Percentiles rank a stretch among this genome's conserved stretches.
Evolutionary conservation across 345 rosid genomes (phyloP).

Genomic region (Euclidium syriacum): DNA sequence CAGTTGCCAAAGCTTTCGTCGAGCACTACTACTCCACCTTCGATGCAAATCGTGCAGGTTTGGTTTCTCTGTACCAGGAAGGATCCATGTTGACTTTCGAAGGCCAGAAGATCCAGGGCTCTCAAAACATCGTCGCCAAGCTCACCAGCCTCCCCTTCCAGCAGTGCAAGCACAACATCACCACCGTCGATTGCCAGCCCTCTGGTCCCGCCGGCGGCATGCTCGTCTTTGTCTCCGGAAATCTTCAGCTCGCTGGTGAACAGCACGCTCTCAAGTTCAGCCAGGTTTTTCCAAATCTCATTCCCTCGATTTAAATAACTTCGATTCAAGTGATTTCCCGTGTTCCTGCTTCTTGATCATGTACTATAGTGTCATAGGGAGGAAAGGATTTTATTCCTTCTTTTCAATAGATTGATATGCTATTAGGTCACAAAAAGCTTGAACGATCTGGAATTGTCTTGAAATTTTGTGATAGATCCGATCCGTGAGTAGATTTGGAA

Average conservation of each 20-base stretch:
- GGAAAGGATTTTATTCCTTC: neutral
- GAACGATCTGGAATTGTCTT: neutral
- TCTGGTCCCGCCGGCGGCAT: conserved; percentile 88
- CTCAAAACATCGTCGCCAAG: conserved; percentile 71
- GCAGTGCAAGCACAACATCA: conserved; percentile 80
- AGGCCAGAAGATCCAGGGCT: conserved; percentile 88
- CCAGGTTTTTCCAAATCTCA: conserved; percentile 47
- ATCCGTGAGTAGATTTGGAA: neutral
- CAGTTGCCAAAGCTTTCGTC: conserved; percentile 78
- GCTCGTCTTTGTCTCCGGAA: conserved; percentile 93
- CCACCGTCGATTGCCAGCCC: conserved; percentile 96
- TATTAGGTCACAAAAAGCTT: conserved; percentile 13
- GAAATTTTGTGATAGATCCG: conserved; percentile 7
- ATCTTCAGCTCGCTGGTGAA: conserved; percentile 87
- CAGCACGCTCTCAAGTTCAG: conserved; percentile 94
- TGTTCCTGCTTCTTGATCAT: neutral
- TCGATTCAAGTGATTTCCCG: neutral
- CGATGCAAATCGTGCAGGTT: conserved; percentile 58
- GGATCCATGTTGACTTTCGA: conserved; percentile 88
- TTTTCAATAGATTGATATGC: conserved; percentile 17
- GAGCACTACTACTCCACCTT: conserved; percentile 89
- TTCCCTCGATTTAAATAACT: neutral
- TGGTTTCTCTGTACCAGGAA: conserved; percentile 74
- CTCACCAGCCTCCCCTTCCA: conserved; percentile 84
- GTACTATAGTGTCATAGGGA: conserved; percentile 1